Base-by-base conservation (phyloP, 345 rosid genomes). In the Bruguiera parviflora region DNA sequence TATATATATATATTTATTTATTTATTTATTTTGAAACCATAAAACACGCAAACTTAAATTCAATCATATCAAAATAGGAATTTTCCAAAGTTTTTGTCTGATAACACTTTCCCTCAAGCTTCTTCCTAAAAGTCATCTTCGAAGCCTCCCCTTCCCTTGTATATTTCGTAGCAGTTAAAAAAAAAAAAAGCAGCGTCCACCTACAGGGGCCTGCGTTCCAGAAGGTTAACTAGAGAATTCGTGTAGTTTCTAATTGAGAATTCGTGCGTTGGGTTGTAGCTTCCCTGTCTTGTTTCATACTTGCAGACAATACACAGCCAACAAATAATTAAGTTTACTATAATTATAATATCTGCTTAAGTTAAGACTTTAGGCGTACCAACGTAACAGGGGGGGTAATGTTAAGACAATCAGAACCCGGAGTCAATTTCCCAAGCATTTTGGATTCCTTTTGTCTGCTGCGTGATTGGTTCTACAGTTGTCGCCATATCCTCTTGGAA, bases 131-230 rank as follows among this genome's bases (percentile, higher is more conserved):
- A 35, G 39, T 7, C 39, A 35, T 6, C 39, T 6, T 5, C 39
- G 1, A 6, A 35, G 39, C 39, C 8, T 6, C 6, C 39, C 39
- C 8, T 35, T 35, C 8, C 39, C 15, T 8, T 2, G 15, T 9
- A 2, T 39, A 9, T 39, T 39, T 39, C 13, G 46, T 39, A 39
- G 11, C 46, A 39, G 2, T 39, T 3, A 11, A 43, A 9, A 37
- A 37, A 9, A 37, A 37, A 43, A 43, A 43, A 3, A 13, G n/a
- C n/a, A 1, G 76, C 47, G 78, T 75, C 82, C 71, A 64, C 67
- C 25, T 70, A 73, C 85, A 68, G 46, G 57, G 80, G 61, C 78
- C 78, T 70, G 16, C 70, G 61, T 71, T 71, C 70, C 77, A 78
- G 75, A 73, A 57, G 24, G 52, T 57, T 61, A 67, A 47, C 65